Percentiles rank a stretch among this genome's conserved stretches.
These are phyloP conservation scores for Begonia peltatifolia DNA, from an alignment of 306 rosid genomes.

Conservation along the genomic window DNA sequence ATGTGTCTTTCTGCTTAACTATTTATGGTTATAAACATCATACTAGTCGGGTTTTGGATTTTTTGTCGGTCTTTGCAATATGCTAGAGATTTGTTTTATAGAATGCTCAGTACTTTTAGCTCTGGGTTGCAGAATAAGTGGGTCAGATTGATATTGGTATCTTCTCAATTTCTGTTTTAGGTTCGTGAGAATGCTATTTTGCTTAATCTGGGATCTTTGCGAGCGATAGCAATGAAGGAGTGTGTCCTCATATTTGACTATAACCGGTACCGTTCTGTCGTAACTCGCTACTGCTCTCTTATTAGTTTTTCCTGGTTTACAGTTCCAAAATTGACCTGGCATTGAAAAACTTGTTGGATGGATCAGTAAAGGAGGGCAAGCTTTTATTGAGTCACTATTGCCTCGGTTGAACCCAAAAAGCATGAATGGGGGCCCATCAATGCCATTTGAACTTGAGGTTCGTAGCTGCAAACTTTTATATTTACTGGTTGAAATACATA, in stretches of 20 bases:
- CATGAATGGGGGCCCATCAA: conserved; percentile 68
- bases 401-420: conserved; percentile 75
- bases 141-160: conserved; percentile 1
- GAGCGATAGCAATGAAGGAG: conserved; percentile 94
- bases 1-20: conserved; percentile 1
- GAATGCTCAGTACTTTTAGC: no score
- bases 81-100: no score
- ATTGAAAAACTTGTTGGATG: conserved; percentile 10
- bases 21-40: not conserved
- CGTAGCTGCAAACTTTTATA: conserved; percentile 2
- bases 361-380: conserved; percentile 83
- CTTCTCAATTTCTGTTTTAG: conserved; percentile 25
- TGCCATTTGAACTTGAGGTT: conserved; percentile 98
- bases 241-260: conserved; percentile 73
- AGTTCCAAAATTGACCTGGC: conserved; percentile 3
- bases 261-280: conserved; percentile 43
- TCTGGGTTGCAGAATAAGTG: not conserved
- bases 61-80: no score
- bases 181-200: conserved; percentile 93
- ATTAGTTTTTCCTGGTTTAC: not conserved
- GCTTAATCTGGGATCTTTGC: conserved; percentile 81
- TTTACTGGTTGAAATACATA: not conserved
- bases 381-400: conserved; percentile 70
- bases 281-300: not conserved
- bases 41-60: no score